Evolutionary conservation across 495 filamentous ascomycete genomes (phyloP), one percentile per base, ranked within the genome.

Genomic region (Penicillium ochrochloron): DNA sequence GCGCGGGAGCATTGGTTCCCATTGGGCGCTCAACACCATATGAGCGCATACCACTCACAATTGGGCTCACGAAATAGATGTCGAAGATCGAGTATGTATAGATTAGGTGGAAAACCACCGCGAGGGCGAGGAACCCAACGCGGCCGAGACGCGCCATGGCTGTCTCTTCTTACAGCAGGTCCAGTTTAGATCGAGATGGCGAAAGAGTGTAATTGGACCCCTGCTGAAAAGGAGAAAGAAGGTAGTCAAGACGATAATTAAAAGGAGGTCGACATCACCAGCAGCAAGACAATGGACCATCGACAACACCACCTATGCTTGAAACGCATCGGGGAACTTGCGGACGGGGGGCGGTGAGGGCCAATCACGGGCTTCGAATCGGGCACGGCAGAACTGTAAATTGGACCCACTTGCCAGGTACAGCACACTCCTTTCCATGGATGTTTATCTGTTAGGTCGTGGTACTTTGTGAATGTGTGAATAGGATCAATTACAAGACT

Each of bases 21-120:
- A 78, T 62, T 39, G 87, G 79, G 56, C 90, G 81, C 51, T 93
- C 87, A 44, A 95, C 83, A 37, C 77, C 78, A 78, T 91, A 94
- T 57, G 91, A 83, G 67, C 83, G 86, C 96, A 99, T 98, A 70
- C 96, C 96, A 83, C 87, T 90, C 41, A 98, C 96, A 67, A 99
- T 96, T 19, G 96, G 96, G 72, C 93, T 97, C 66, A 97, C 92
- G 74, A 99, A 99, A 79, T 99, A 99, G 65, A 98, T 96, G 75
- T 98, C 96, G 76, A 99, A 99, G 66, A 99, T 99, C 37, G 94
- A 97, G 70, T 88, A 93, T 64, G 95, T 90, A 79, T 99, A 99
- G 63, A 97, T 87, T 29, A 97, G 73, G 78, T 99, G 96, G 73
- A 99, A 99, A 52, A 95, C 79, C 72, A 98, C 83, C 70, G 96